phyloP scores from a whole-genome alignment of 1,284 basidiomycete species.

The Heliocybe sulcata region DNA sequence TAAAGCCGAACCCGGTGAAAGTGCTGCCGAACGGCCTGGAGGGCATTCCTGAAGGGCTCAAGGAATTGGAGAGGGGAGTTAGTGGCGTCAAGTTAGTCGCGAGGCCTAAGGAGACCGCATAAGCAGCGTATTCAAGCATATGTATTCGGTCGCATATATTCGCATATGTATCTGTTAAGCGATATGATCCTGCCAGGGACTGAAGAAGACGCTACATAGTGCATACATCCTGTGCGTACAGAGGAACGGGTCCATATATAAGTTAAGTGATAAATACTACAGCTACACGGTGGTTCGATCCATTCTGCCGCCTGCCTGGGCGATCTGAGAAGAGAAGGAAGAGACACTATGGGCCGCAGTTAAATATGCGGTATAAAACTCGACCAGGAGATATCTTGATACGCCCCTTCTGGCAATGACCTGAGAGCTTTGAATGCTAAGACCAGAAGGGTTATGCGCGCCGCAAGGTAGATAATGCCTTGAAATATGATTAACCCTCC shows the following conservation, averaged over 20 bases:
- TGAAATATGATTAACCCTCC: not conserved
- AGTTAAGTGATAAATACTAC: too few species aligned
- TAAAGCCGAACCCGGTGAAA: conserved; percentile 24
- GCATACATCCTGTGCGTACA: too few species aligned
- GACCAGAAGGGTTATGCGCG: not conserved
- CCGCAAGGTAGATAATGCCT: not conserved
- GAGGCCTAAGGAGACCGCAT: conserved; percentile 36
- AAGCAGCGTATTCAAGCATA: too few species aligned
- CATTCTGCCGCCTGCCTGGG: too few species aligned
- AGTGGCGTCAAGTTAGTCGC: conserved; percentile 45
- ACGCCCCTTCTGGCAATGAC: not conserved
- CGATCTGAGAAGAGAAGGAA: not conserved
- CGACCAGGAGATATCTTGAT: not conserved
- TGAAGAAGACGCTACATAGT: too few species aligned
- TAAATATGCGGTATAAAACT: not conserved
- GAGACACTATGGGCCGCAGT: not conserved
- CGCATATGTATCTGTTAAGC: too few species aligned
- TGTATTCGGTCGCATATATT: too few species aligned
- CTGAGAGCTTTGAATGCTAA: not conserved
- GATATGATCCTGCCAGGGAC: too few species aligned
- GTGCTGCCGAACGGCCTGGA: conserved; percentile 37
- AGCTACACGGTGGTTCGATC: too few species aligned
- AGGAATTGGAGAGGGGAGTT: conserved; percentile 30
- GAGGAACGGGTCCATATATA: too few species aligned
- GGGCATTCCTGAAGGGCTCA: conserved; percentile 35